Evolutionary conservation across 768 basidiomycete genomes (phyloP).

Genomic region (Lactarius hengduanensis): DNA sequence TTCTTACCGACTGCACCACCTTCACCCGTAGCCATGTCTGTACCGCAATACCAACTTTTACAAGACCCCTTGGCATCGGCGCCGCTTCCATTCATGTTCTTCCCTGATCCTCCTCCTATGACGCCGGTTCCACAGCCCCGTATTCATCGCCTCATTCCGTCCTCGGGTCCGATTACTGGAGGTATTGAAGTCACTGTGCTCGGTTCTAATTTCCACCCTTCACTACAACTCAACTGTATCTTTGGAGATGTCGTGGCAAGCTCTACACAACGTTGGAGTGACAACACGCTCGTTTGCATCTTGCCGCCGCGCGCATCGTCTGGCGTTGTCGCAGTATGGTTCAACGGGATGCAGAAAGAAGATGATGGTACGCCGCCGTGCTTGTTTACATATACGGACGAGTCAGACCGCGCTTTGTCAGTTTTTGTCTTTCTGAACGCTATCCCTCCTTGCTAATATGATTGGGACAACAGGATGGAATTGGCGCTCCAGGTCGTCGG

Average conservation of each 20-base stretch:
- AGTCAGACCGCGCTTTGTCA: slow-evolving; percentile 84
- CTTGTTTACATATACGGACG: slow-evolving; percentile 88
- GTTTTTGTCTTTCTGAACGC: slow-evolving; percentile 36
- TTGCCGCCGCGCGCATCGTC: slow-evolving; percentile 78
- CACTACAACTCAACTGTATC: slow-evolving; percentile 67
- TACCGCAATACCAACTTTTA: slow-evolving; percentile 18
- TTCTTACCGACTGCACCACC: slow-evolving; percentile 31
- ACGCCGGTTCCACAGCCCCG: slow-evolving; percentile 58
- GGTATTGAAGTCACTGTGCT: slow-evolving; percentile 94
- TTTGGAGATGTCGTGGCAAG: slow-evolving; percentile 84
- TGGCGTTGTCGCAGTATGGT: slow-evolving; percentile 88
- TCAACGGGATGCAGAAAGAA: slow-evolving; percentile 69
- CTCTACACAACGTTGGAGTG: slow-evolving; percentile 88
- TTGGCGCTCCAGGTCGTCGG: slow-evolving; percentile 94
- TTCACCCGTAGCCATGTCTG: slow-evolving; percentile 27
- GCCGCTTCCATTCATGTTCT: slow-evolving; percentile 44
- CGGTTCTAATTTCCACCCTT: slow-evolving; percentile 84
- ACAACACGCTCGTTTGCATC: slow-evolving; percentile 89
- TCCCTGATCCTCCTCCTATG: slow-evolving; percentile 50
- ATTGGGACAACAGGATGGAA: slow-evolving; percentile 67
- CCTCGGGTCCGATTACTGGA: slow-evolving; percentile 82
- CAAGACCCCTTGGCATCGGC: slow-evolving; percentile 25
- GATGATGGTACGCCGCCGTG: slow-evolving; percentile 55
- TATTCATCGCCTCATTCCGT: slow-evolving; percentile 84
- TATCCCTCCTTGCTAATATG: slow-evolving; percentile 22